Evolutionary conservation across 208 protist species (phyloP), one percentile per base, ranked within the genome.

Genomic region (Crithidia acanthocephali): DNA sequence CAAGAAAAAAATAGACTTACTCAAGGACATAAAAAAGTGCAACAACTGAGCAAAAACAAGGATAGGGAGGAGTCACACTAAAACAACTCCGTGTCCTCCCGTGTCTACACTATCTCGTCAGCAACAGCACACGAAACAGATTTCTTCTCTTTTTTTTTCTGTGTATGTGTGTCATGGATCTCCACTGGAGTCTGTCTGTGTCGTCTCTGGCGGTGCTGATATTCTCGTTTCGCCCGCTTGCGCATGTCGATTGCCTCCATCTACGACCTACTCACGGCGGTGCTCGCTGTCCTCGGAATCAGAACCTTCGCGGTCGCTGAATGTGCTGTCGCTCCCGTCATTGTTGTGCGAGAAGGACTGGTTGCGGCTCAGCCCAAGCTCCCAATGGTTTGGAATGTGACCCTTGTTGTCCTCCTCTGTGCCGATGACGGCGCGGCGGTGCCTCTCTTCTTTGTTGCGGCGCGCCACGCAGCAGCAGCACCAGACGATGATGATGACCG

Each of bases 401-500:
- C 60, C 59, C 27, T 66, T 55, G 65, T 86, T 90, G 37, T 87
- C 75, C 16, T 44, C 11, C 50, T 63, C 23, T 22, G 50, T 72
- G 2, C 33, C 67, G 22, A 78, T 58, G 16, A 66, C 52, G 47
- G 71, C 47, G 50, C 73, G 66, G 40, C 74, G 63, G 55, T 61
- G 53, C 62, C 71, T 68, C 33, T 77, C 57, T 58, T 83, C 74
- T 44, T 80, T 66, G 15, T 59, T 64, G 45, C 68, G 48, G 18
- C 74, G 61, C 58, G 51, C 53, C 47, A 48, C 11, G 53, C 65
- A 77, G 81, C 80, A 86, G 68, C 74, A 87, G 80, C 80, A 83
- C 74, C 72, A 80, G 44, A 78, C 65, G 48, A 72, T 48, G 53
- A 92, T 83, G 67, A 92, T 80, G 56, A 81, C 20, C 15, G 58